These are phyloP conservation scores for Phytophthora constricta DNA, from an alignment of 352 stramenopile species.

Conservation along the genomic window DNA sequence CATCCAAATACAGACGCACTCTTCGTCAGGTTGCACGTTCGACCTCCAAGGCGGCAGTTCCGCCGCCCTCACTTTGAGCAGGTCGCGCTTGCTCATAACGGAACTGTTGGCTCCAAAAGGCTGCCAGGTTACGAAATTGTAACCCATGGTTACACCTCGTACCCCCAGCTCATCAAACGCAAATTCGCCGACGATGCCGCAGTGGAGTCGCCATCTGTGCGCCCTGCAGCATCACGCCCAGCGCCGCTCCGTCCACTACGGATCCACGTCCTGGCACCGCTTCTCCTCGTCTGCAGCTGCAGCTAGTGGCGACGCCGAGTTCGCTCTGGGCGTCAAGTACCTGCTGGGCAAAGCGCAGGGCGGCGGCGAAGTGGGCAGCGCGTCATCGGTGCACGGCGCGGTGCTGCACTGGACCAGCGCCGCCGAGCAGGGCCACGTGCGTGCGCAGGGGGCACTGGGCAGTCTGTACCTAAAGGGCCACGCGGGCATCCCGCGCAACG, in stretches of 20 bases:
- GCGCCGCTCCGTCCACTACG: not conserved
- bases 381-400: conserved; percentile 51
- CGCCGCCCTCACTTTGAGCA: conserved; percentile 78
- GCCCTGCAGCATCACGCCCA: conserved; percentile 26
- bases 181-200: conserved; percentile 18
- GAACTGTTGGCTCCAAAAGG: conserved; percentile 6
- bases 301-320: conserved; percentile 50
- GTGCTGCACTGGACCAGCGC: conserved; percentile 84
- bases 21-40: too few species aligned
- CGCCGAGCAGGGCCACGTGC: conserved; percentile 69
- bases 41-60: too few species aligned
- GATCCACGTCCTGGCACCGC: conserved; percentile 4
- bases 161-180: not conserved
- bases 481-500: conserved; percentile 50
- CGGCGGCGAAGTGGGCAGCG: conserved; percentile 30
- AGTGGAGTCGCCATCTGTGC: conserved; percentile 17
- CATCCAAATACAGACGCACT: not conserved
- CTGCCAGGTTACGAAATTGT: not conserved
- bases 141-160: not conserved
- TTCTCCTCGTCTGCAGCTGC: conserved; percentile 16
- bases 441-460: conserved; percentile 73
- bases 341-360: conserved; percentile 52
- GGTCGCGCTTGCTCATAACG: conserved; percentile 48
- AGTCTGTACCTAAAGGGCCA: conserved; percentile 77
- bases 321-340: conserved; percentile 66